Base-by-base conservation (phyloP, 2,329 filamentous ascomycete species). In the Beauveria bassiana region DNA sequence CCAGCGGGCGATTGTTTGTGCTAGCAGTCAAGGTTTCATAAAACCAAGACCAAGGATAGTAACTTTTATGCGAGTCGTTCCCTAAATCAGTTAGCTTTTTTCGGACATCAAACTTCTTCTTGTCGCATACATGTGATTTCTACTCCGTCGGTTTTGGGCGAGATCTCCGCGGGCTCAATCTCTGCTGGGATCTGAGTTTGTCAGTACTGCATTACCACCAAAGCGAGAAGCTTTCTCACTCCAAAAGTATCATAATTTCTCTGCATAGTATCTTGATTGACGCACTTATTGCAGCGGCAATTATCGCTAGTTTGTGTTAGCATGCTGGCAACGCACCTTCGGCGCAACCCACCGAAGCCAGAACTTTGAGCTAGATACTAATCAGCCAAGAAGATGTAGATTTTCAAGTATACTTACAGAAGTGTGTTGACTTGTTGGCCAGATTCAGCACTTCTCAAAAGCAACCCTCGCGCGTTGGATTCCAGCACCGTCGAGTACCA, bases 1-100 rank as follows among this genome's bases (percentile, higher is more conserved):
- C 58, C 26, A 60, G 22, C 3, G 58, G 49, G 50, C 28, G 49
- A 38, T 14, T 70, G 67, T 20, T 75, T 68, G 68, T 85, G 80
- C 31, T 14, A 5, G 52, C 51, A 18, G 54, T 50, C 9, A 66
- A 40, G 5, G 62, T 63, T 10, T 64, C 57, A 31, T 55, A 57
- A 73, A 73, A 61, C 77, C 67, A 62, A 90, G 77, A 77, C 79
- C 82, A 87, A 1, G 79, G 70, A 70, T 92, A 96, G 26, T 78
- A 73, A 73, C 89, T 92, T 50, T 78, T 70, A 71, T 96, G 92
- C 1, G 78, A 79, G 70, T 89, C 87, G 63, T 81, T 81, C 87
- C 88, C 88, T 90, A n/a, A 20, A 16, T 16, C 7, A n/a, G 58
- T 12, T 50, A 55, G 50, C 50, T 16, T 38, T 64, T 52, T 38